Evolutionary conservation across 345 rosid species (phyloP).

Genomic region (Eucalyptus globulus): DNA sequence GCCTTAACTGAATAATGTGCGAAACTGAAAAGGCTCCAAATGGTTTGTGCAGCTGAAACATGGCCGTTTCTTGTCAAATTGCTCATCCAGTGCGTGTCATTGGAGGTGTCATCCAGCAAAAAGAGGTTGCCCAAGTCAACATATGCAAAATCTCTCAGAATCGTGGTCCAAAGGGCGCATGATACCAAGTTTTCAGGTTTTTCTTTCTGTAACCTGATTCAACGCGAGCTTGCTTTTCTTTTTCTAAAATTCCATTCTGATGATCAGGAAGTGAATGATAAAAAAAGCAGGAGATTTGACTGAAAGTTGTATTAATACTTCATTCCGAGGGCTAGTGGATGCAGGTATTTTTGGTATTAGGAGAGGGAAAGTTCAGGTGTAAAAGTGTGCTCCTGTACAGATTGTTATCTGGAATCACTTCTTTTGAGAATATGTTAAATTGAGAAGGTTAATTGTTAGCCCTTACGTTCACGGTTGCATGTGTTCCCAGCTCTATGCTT

Average conservation of each 20-base stretch:
- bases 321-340: background rate
- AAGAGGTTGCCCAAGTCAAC: slow-evolving; percentile 48
- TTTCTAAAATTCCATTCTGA: background rate
- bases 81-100: slow-evolving; percentile 57
- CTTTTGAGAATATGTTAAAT: background rate
- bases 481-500: background rate
- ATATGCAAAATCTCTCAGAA: slow-evolving; percentile 60
- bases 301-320: background rate
- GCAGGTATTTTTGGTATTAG: background rate
- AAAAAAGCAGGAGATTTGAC: background rate
- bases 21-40: background rate
- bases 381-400: background rate
- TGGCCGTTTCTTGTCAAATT: slow-evolving; percentile 73
- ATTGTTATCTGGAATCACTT: background rate
- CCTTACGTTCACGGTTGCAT: background rate
- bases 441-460: background rate
- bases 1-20: background rate
- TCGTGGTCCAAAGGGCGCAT: slow-evolving; percentile 60
- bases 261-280: background rate
- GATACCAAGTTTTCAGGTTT: slow-evolving; percentile 65
- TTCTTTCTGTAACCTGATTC: background rate
- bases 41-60: slow-evolving; percentile 67
- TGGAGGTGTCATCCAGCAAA: slow-evolving; percentile 70
- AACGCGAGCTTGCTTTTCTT: background rate
- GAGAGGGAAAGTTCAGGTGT: background rate